phyloP scores from a whole-genome alignment of 139 green algal species.

The Zygnema circumcarinatum region DNA sequence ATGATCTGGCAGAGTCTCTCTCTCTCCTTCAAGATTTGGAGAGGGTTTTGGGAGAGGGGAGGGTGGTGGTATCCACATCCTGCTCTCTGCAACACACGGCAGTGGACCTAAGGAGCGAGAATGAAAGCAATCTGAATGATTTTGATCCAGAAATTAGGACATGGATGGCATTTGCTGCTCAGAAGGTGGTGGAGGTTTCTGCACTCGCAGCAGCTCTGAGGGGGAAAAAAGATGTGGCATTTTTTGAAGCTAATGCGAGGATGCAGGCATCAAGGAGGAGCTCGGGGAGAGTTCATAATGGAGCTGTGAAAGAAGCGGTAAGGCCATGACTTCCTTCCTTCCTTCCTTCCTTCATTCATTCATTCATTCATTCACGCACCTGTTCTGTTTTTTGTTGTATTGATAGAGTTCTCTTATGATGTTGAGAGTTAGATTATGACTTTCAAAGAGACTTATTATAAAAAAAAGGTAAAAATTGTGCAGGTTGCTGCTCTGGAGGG shows the following conservation, averaged over 20 bases:
- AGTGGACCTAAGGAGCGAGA: slow-evolving; percentile 71
- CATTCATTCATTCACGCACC: too few species aligned
- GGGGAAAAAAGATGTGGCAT: not conserved
- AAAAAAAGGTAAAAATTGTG: too few species aligned
- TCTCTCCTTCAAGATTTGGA: slow-evolving; percentile 46
- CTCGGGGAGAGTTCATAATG: not conserved
- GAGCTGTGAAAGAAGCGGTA: not conserved
- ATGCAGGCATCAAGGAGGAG: not conserved
- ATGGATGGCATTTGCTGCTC: slow-evolving; percentile 78
- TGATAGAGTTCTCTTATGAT: too few species aligned
- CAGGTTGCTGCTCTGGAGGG: not conserved
- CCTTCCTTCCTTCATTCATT: too few species aligned
- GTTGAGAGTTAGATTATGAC: too few species aligned
- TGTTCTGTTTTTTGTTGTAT: too few species aligned
- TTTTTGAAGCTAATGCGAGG: not conserved
- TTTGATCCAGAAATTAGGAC: slow-evolving; percentile 44
- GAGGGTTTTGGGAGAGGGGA: slow-evolving; percentile 11
- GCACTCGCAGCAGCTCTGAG: slow-evolving; percentile 31
- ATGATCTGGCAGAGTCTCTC: slow-evolving; percentile 63
- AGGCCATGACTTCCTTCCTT: not conserved
- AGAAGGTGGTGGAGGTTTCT: slow-evolving; percentile 79
- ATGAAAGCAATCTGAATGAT: slow-evolving; percentile 2
- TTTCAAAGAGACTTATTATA: too few species aligned
- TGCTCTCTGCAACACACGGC: slow-evolving; percentile 85
- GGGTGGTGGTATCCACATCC: slow-evolving; percentile 58